Evolutionary conservation across 805 yeast genomes (phyloP), one percentile per base, ranked within the genome.

Genomic region (Tetrapisispora nanseiensis): DNA sequence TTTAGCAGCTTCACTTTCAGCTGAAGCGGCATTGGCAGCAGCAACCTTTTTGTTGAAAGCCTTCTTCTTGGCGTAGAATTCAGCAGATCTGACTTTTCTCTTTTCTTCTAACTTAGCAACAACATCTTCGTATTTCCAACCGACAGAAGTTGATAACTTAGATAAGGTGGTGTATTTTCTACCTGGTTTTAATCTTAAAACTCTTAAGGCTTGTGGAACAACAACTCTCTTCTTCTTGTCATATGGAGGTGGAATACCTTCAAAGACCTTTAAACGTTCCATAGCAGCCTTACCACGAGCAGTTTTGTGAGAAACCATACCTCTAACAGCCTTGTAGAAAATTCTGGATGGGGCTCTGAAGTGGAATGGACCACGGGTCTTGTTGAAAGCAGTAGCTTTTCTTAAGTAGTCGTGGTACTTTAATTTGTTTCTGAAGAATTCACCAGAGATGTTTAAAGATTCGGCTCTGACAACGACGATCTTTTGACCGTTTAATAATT

Each of bases 331-430:
- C 84, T 92, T 92, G 94, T 89, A 89, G 76, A 92, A 87, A 75
- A 92, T 90, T 78, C 97, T 87, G 54, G 97, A 89, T 73, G 98
- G 98, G 54, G 98, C 98, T 77, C 97, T 92, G 95, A 92, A 92
- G 74, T 92, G 98, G 97, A 90, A 92, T 68, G 97, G 97, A 78
- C 98, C 98, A 72, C 89, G 83, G 67, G 79, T 82, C 78, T 87
- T 87, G 95, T 92, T 92, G 89, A 72, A 92, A 77, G 95, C 84
- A 69, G 97, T 89, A 65, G 94, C 85, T 82, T 92, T 92, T 83
- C 97, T 89, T 75, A 92, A 82, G 89, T 89, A 92, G 72, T 94
- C 98, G 75, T 89, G 97, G 90, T 87, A 92, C 85, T 92, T 92
- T 74, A 90, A 83, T 78, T 92, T 92, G 83, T 90, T 86, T 80